These are phyloP conservation scores for Buxus sempervirens DNA, from an alignment of 164 flowering plant species.

Conservation along the genomic window DNA sequence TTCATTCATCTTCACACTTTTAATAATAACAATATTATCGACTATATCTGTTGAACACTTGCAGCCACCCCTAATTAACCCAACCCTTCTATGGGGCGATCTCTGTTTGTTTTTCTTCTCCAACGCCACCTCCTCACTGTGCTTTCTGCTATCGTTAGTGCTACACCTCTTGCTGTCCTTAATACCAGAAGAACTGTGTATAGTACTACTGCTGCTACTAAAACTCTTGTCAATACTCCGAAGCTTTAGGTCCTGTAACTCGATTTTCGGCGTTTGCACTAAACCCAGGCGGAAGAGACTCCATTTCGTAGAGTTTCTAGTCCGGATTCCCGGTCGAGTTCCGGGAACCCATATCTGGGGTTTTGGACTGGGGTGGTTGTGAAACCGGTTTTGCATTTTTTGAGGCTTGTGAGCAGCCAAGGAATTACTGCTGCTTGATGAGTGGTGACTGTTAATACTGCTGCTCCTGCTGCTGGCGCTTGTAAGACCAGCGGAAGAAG, in stretches of 20 bases:
- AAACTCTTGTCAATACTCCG: constrained; percentile 21
- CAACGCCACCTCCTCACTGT: background rate
- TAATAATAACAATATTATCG: constrained; percentile 23
- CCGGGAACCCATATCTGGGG: constrained; percentile 39
- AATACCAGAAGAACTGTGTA: no score
- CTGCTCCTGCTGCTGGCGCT: constrained; percentile 41
- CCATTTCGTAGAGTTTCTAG: constrained; percentile 42
- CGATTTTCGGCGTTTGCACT: constrained; percentile 60
- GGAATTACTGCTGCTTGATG: constrained; percentile 24
- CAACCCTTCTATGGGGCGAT: constrained; percentile 3
- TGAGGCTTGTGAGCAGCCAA: constrained; percentile 15
- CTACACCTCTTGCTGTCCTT: constrained; percentile 27
- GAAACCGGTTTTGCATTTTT: constrained; percentile 32
- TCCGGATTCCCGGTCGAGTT: constrained; percentile 6
- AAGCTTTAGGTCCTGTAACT: constrained; percentile 38
- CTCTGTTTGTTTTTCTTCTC: constrained; percentile 8
- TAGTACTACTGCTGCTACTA: constrained; percentile 36
- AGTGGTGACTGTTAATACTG: constrained; percentile 39
- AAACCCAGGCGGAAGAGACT: constrained; percentile 52
- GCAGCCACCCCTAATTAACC: constrained; percentile 34
- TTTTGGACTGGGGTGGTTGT: constrained; percentile 56
- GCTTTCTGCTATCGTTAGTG: background rate
- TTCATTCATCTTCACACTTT: constrained; percentile 7
- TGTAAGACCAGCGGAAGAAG: constrained; percentile 17
- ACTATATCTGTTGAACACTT: constrained; percentile 44